phyloP scores from a whole-genome alignment of 805 yeast genomes.

The Saturnispora hagleri region DNA sequence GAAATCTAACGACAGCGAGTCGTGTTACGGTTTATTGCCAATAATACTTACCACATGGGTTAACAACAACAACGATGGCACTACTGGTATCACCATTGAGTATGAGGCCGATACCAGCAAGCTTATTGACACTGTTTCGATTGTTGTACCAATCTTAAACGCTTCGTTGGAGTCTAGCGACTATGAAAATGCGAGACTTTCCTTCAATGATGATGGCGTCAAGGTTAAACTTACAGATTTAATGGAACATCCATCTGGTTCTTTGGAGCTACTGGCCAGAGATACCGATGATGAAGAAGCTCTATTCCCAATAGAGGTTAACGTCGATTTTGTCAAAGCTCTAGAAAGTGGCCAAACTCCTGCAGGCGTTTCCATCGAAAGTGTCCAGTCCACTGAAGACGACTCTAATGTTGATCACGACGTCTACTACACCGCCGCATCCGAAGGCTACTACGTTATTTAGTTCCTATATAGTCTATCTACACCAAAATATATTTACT shows the following conservation, averaged over 20 bases:
- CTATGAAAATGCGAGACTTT: slow-evolving; percentile 45
- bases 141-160: slow-evolving; percentile 59
- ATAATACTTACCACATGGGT: slow-evolving; percentile 81
- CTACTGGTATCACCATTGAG: slow-evolving; percentile 75
- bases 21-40: slow-evolving; percentile 52
- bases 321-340: slow-evolving; percentile 38
- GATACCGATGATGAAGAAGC: slow-evolving; percentile 65
- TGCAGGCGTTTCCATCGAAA: slow-evolving; percentile 58
- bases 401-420: slow-evolving; percentile 57
- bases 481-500: neutral
- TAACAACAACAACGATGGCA: slow-evolving; percentile 45
- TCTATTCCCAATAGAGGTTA: slow-evolving; percentile 79
- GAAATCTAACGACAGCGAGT: slow-evolving; percentile 36
- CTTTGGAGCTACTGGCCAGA: slow-evolving; percentile 71
- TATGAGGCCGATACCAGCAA: slow-evolving; percentile 58
- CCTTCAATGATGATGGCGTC: slow-evolving; percentile 60
- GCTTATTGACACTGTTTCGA: slow-evolving; percentile 44
- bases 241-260: slow-evolving; percentile 45
- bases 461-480: slow-evolving; percentile 13
- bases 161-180: slow-evolving; percentile 45
- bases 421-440: slow-evolving; percentile 44
- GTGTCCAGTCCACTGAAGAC: slow-evolving; percentile 43
- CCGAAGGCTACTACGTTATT: slow-evolving; percentile 51
- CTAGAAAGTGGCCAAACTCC: slow-evolving; percentile 26
- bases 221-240: slow-evolving; percentile 54